These are phyloP conservation scores for Camellia japonica DNA, from an alignment of 148 eudicot species.

Conservation along the genomic window DNA sequence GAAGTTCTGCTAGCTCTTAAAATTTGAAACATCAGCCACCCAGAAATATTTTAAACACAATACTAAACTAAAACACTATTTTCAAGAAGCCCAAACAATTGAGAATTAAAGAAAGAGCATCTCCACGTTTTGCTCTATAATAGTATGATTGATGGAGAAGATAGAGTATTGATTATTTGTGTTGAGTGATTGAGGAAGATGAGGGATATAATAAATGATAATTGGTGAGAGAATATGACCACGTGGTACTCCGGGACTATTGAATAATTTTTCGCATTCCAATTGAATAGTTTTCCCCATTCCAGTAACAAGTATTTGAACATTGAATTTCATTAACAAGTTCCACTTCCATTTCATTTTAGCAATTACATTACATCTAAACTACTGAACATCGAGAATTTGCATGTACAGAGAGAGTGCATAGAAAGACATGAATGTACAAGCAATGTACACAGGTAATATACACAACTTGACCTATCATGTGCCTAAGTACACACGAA, in stretches of 20 bases:
- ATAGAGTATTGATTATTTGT: too few species aligned
- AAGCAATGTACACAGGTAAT: constrained; percentile 20
- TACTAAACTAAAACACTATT: not conserved
- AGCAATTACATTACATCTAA: constrained; percentile 2
- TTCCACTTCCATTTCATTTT: not conserved
- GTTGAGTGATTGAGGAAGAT: too few species aligned
- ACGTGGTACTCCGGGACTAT: too few species aligned
- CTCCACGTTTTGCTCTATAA: not conserved
- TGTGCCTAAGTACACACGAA: constrained; percentile 5
- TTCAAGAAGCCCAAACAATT: constrained; percentile 1
- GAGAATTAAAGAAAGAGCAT: not conserved
- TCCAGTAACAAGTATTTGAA: constrained; percentile 20
- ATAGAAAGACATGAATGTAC: constrained; percentile 13
- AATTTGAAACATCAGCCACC: not conserved
- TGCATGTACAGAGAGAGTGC: not conserved
- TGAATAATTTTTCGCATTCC: constrained; percentile 9
- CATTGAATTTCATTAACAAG: constrained; percentile 13
- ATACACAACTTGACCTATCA: constrained; percentile 22
- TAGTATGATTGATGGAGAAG: too few species aligned
- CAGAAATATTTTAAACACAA: not conserved
- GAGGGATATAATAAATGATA: too few species aligned
- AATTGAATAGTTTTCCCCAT: not conserved
- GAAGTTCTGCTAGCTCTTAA: constrained; percentile 2
- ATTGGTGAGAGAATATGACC: too few species aligned
- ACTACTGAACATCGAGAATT: not conserved